Evolutionary conservation across 2,329 filamentous ascomycete genomes (phyloP).

Genomic region (Colletotrichum orbiculare): DNA sequence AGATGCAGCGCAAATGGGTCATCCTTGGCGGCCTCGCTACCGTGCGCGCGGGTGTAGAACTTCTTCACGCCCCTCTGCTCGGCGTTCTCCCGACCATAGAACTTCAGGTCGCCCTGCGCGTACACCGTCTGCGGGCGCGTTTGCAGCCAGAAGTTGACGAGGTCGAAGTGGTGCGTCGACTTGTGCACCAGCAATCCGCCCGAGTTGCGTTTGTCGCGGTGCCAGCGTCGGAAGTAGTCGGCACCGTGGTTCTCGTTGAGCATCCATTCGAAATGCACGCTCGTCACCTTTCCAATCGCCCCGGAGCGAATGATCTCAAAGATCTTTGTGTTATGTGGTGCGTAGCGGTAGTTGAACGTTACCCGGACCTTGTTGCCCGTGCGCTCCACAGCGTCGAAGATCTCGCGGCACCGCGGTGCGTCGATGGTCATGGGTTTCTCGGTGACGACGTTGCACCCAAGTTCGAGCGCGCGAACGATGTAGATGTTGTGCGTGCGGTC

Average conservation of each 20-base stretch:
- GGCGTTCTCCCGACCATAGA: conserved; percentile 63
- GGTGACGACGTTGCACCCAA: conserved; percentile 60
- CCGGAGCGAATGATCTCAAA: conserved; percentile 55
- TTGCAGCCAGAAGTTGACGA: conserved; percentile 62
- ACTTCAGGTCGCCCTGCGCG: conserved; percentile 57
- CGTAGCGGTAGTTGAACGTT: conserved; percentile 63
- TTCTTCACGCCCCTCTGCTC: conserved; percentile 56
- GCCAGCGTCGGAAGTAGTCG: conserved; percentile 63
- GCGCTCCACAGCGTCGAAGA: conserved; percentile 63
- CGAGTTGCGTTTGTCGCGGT: conserved; percentile 59
- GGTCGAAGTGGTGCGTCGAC: conserved; percentile 62
- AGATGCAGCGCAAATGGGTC: conserved; percentile 71
- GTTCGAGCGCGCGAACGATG: conserved; percentile 66
- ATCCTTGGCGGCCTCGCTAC: conserved; percentile 59
- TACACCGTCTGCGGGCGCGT: conserved; percentile 56
- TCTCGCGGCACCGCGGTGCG: conserved; percentile 61
- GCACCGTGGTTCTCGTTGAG: conserved; percentile 61
- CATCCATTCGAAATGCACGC: conserved; percentile 62
- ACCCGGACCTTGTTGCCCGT: conserved; percentile 57
- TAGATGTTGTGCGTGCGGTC: conserved; percentile 71
- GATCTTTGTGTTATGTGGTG: conserved; percentile 62
- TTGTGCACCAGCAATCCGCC: conserved; percentile 62
- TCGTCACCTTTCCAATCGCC: conserved; percentile 57
- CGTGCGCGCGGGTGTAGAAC: conserved; percentile 63
- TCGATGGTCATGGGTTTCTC: conserved; percentile 66